These are phyloP conservation scores for Zalerion maritima DNA, from an alignment of 495 filamentous ascomycete species.

Conservation along the genomic window DNA sequence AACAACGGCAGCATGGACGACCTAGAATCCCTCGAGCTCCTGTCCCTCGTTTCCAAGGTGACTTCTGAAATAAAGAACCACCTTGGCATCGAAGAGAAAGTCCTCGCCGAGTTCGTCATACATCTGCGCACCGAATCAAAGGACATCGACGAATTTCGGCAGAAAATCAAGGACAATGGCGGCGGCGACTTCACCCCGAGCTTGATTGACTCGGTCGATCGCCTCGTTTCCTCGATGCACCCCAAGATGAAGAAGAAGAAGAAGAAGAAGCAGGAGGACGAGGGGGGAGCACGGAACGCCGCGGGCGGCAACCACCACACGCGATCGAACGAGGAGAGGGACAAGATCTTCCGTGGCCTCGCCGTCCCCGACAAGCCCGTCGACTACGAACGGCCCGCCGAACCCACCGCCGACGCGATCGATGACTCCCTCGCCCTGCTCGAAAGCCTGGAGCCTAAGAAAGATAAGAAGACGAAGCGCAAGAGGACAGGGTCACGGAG, in stretches of 20 bases:
- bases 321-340: slow-evolving; percentile 42
- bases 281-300: too few relatives aligned
- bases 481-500: slow-evolving; percentile 59
- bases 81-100: slow-evolving; percentile 84
- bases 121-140: slow-evolving; percentile 69
- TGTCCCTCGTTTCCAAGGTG: slow-evolving; percentile 88
- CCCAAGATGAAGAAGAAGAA: slow-evolving; percentile 55
- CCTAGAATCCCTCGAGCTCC: slow-evolving; percentile 74
- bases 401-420: slow-evolving; percentile 43
- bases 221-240: slow-evolving; percentile 78
- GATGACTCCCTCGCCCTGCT: slow-evolving; percentile 90
- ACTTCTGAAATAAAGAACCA: slow-evolving; percentile 91
- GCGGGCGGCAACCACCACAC: slow-evolving; percentile 29
- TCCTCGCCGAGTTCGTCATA: slow-evolving; percentile 88
- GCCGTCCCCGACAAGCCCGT: slow-evolving; percentile 71
- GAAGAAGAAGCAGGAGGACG: slow-evolving; percentile 22
- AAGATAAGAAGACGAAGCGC: slow-evolving; percentile 26
- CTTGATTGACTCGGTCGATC: slow-evolving; percentile 80
- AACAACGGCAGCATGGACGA: slow-evolving; percentile 63
- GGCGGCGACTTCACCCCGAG: slow-evolving; percentile 81
- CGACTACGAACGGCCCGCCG: slow-evolving; percentile 30
- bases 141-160: slow-evolving; percentile 50
- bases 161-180: slow-evolving; percentile 52
- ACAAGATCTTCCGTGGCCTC: slow-evolving; percentile 75
- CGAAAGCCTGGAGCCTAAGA: slow-evolving; percentile 71